Conservation (phyloP, 352 stramenopile species). For the Pythium oligandrum region DNA sequence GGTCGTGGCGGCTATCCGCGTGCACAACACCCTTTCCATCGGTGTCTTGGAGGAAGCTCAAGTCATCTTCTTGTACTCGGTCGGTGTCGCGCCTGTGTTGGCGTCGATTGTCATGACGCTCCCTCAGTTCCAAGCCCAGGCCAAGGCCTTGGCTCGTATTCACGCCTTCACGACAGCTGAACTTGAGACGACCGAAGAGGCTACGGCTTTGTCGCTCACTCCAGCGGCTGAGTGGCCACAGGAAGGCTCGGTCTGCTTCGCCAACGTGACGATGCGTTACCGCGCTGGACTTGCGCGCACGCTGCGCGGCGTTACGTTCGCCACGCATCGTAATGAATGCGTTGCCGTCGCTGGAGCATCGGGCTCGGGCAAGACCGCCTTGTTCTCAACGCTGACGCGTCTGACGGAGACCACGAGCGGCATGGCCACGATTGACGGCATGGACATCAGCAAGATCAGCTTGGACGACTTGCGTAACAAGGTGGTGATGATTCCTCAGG, state of each 20-base stretch:
- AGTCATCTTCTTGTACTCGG: too few species aligned
- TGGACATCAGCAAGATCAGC: conserved; percentile 48
- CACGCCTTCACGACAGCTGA: conserved; percentile 62
- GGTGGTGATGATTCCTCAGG: conserved; percentile 65
- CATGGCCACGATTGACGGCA: conserved; percentile 77
- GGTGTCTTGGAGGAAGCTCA: conserved; percentile 1
- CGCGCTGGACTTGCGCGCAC: conserved; percentile 30
- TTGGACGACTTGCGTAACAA: conserved; percentile 22
- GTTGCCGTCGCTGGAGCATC: conserved; percentile 23
- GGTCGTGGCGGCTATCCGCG: conserved; percentile 45
- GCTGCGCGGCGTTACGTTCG: conserved; percentile 26
- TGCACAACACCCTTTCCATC: conserved; percentile 33
- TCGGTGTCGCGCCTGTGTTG: conserved; percentile 28
- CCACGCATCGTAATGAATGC: conserved; percentile 23
- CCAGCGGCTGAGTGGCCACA: conserved; percentile 20
- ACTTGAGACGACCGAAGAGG: conserved; percentile 21
- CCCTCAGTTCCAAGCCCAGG: conserved; percentile 74
- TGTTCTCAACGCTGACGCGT: conserved; percentile 35
- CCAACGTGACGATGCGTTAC: conserved; percentile 31
- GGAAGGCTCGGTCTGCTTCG: conserved; percentile 25
- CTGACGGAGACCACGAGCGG: conserved; percentile 29
- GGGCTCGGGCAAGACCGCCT: conserved; percentile 32
- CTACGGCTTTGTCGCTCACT: not conserved
- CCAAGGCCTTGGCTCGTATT: conserved; percentile 76
- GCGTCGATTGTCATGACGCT: conserved; percentile 42